Evolutionary conservation across 257 asterid species (phyloP).

Genomic region (Plantago elongata): DNA sequence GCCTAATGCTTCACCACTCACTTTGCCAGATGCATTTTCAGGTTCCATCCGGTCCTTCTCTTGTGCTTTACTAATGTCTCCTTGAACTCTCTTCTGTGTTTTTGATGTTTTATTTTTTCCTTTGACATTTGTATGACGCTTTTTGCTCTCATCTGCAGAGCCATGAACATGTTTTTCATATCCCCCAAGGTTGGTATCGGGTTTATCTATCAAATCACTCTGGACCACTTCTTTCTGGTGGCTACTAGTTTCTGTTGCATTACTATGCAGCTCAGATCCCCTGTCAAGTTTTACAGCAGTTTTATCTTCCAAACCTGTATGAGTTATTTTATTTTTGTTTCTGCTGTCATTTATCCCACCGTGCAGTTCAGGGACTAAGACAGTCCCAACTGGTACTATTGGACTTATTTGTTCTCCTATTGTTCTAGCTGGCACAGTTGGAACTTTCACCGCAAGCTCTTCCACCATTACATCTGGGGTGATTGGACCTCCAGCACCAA

Average conservation of each 20-base stretch:
- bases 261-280: slow-evolving; percentile 7
- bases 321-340: background rate
- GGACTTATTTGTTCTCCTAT: background rate
- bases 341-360: background rate
- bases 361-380: background rate
- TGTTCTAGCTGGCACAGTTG: background rate
- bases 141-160: slow-evolving; percentile 1
- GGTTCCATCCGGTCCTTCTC: slow-evolving; percentile 8
- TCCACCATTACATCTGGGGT: background rate
- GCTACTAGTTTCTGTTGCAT: background rate
- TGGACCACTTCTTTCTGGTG: background rate
- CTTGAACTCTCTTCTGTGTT: slow-evolving; percentile 18
- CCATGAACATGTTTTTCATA: background rate
- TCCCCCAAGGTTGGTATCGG: slow-evolving; percentile 1
- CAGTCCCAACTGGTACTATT: background rate
- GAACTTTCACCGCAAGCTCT: background rate
- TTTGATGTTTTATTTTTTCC: slow-evolving; percentile 14
- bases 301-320: slow-evolving; percentile 7
- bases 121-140: slow-evolving; percentile 13
- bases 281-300: background rate
- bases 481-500: background rate
- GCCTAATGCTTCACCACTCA: background rate
- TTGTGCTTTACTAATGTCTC: slow-evolving; percentile 2
- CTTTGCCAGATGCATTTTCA: slow-evolving; percentile 9
- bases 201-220: background rate